A percentile compares a stretch with the other conserved stretches of the same genome.
phyloP scores from a whole-genome alignment of 1,284 basidiomycete genomes.

The Baeospora myosura region DNA sequence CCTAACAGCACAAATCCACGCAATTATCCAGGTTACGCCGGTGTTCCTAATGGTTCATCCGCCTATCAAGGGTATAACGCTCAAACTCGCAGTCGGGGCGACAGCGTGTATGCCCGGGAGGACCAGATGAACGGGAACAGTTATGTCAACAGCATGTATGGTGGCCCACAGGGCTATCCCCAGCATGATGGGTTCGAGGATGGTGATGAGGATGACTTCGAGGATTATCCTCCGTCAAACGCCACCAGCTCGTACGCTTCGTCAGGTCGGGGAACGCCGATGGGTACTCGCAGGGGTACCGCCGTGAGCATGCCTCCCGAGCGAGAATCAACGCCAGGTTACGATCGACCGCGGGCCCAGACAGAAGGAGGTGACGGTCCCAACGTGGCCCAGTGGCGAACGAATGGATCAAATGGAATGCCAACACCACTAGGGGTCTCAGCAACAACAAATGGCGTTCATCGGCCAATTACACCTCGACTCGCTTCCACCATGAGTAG shows the following conservation, averaged over 20 bases:
- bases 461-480: conserved; percentile 41
- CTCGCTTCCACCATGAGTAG: conserved; percentile 36
- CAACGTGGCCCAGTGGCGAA: conserved; percentile 60
- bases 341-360: conserved; percentile 57
- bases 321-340: conserved; percentile 36
- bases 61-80: conserved; percentile 16
- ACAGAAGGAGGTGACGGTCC: conserved; percentile 68
- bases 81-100: conserved; percentile 19
- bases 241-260: conserved; percentile 36
- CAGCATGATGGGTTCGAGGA: conserved; percentile 63
- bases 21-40: no score
- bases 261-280: conserved; percentile 65
- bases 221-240: conserved; percentile 52
- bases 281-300: conserved; percentile 45
- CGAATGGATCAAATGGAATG: conserved; percentile 21
- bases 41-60: conserved; percentile 10
- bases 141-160: conserved; percentile 4
- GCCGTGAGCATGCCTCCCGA: conserved; percentile 57
- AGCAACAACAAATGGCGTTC: conserved; percentile 20
- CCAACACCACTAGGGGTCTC: conserved; percentile 10
- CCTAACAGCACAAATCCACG: conserved; percentile 41
- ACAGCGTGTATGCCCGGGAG: conserved; percentile 33
- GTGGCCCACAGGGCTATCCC: conserved; percentile 53
- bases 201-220: conserved; percentile 65
- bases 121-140: conserved; percentile 30